Percentiles rank a stretch among this genome's conserved stretches.
Conservation (phyloP, 2,329 filamentous ascomycete species). For the Cylindrodendrum hubeiense region DNA sequence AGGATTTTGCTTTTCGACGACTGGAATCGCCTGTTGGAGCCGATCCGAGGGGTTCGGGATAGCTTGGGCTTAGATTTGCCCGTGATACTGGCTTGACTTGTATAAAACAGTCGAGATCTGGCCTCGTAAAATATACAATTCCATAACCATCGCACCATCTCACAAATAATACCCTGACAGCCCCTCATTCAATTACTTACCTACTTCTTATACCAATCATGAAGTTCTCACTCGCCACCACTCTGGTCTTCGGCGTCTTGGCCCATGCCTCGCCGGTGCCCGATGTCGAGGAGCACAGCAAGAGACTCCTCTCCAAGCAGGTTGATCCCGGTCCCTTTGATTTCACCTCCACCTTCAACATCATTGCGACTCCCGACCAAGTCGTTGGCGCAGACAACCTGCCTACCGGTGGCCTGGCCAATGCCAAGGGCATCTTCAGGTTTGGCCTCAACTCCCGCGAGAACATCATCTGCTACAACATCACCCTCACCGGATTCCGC, state of each 20-base stretch:
- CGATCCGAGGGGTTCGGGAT: not conserved
- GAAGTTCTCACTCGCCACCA: conserved; percentile 40
- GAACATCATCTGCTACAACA: conserved; percentile 62
- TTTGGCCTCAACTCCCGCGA: conserved; percentile 64
- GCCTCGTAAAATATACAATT: not conserved
- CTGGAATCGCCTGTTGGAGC: not conserved
- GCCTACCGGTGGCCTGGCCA: conserved; percentile 55
- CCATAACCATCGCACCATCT: conserved; percentile 13
- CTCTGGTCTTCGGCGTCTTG: conserved; percentile 38
- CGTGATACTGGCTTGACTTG: not conserved
- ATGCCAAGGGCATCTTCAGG: conserved; percentile 62
- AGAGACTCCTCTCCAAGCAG: conserved; percentile 29
- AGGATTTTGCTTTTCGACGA: conserved; percentile 1
- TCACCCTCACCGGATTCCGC: conserved; percentile 61
- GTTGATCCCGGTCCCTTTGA: conserved; percentile 40
- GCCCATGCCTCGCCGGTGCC: conserved; percentile 39
- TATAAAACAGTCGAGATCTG: not conserved
- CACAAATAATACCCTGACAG: not conserved
- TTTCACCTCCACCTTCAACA: conserved; percentile 63
- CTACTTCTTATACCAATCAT: conserved; percentile 22
- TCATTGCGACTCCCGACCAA: conserved; percentile 62
- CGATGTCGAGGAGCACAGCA: conserved; percentile 34
- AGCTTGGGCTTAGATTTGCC: not conserved
- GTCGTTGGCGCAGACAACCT: conserved; percentile 58
- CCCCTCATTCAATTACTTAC: not conserved